phyloP scores from a whole-genome alignment of 225 moss, liverwort and hornwort species.

The Physcomitrium patens region DNA sequence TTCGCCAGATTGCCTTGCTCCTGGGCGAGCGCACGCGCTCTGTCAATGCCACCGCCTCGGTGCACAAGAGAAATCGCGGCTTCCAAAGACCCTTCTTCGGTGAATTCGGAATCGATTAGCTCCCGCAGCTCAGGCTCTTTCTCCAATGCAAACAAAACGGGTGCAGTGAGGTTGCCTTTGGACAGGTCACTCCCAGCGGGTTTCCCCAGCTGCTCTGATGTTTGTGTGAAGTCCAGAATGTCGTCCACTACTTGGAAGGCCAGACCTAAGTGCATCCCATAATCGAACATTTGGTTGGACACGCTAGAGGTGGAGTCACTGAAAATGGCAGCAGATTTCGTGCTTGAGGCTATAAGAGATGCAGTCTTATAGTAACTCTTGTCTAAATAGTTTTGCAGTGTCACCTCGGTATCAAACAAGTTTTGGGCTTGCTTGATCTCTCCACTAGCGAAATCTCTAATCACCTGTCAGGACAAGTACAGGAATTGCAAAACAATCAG shows the following conservation, averaged over 20 bases:
- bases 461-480: conserved; percentile 54
- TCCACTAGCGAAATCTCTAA: conserved; percentile 88
- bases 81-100: conserved; percentile 69
- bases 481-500: not conserved
- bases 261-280: conserved; percentile 78
- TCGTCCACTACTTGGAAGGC: conserved; percentile 93
- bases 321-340: conserved; percentile 78
- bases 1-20: conserved; percentile 67
- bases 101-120: conserved; percentile 69
- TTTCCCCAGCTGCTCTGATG: conserved; percentile 86
- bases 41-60: conserved; percentile 72
- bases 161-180: conserved; percentile 86
- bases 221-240: conserved; percentile 90
- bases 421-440: conserved; percentile 88
- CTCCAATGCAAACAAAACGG: conserved; percentile 79
- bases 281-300: conserved; percentile 76
- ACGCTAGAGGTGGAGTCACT: conserved; percentile 58
- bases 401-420: conserved; percentile 78
- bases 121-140: conserved; percentile 70
- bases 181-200: conserved; percentile 84
- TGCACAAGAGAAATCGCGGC: conserved; percentile 68
- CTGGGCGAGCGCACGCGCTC: conserved; percentile 70
- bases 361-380: conserved; percentile 94
- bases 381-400: conserved; percentile 78
- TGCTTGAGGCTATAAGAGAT: conserved; percentile 83